A percentile compares a stretch with the other conserved stretches of the same genome.
Conservation (phyloP, 306 rosid species). For the Gleditsia sinensis region DNA sequence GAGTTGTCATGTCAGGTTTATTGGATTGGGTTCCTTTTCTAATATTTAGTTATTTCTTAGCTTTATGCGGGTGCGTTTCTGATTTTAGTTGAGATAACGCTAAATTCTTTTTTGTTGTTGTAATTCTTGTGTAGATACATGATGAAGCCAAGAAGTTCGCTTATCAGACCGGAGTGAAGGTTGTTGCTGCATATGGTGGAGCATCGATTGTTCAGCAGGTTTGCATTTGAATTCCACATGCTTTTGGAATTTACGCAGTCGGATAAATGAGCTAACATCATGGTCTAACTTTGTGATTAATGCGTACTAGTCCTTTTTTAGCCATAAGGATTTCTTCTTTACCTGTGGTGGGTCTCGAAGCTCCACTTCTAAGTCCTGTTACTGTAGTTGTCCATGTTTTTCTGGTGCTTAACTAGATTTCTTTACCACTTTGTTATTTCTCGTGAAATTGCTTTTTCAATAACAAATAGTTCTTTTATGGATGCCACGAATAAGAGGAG, state of each 20-base stretch:
- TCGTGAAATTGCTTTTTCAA: not conserved
- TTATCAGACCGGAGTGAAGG: conserved; percentile 70
- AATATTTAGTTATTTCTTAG: not conserved
- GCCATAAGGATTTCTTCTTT: not conserved
- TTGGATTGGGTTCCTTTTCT: not conserved
- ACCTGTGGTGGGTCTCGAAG: not conserved
- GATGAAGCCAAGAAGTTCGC: conserved; percentile 75
- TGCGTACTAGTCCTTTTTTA: not conserved
- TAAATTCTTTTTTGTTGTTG: not conserved
- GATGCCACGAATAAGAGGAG: not conserved
- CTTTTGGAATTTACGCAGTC: not conserved
- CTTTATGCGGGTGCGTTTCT: not conserved
- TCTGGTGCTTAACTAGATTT: not conserved
- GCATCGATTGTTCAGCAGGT: conserved; percentile 74
- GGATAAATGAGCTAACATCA: not conserved
- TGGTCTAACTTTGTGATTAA: not conserved
- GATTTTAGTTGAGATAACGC: not conserved
- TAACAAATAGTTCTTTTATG: not conserved
- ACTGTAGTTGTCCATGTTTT: not conserved
- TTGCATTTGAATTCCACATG: not conserved
- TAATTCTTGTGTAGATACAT: conserved; percentile 52
- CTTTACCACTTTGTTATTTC: not conserved
- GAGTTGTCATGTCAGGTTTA: conserved; percentile 77
- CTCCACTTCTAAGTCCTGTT: not conserved
- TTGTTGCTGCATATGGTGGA: conserved; percentile 82